Base-by-base conservation (phyloP, 2,329 filamentous ascomycete genomes). In the Colletotrichum salicis region DNA sequence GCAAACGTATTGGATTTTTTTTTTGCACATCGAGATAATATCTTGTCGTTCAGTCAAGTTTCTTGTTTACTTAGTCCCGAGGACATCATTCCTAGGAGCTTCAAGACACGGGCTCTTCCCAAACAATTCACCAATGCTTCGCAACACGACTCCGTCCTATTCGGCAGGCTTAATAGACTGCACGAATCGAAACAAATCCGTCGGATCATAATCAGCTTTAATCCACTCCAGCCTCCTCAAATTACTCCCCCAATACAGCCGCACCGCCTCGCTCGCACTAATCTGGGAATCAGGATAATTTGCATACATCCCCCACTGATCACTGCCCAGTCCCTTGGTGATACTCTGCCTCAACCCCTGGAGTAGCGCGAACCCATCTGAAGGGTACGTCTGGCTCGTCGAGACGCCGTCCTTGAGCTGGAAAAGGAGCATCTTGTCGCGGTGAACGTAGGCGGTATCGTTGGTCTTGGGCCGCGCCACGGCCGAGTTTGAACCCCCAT, bases 281-380 rank as follows among this genome's bases (percentile, higher is more conserved):
- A 88, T 79, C 51, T 79, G 81, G 0, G 86, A 83, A 75, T 89
- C 87, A 2, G 86, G 83, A 60, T 89, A 89, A 79, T 88, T 89
- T 73, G 86, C 80, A 72, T 88, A 89, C 72, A 84, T 85, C 33
- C 84, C 85, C 78, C 85, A 86, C 6, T 79, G 74, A 1, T 78
- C 79, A 45, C 80, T 74, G 5, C 78, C 76, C 76, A 83, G 78
- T 8, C 76, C 76, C 4, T 79, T 76, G 51, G 77, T 80, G 63
- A 84, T 78, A 15, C 78, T 80, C 22, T 81, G 77, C 67, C 83
- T 81, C 74, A 86, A 81, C 56, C 82, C 83, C 33, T 86, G 80
- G 12, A 78, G 74, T 58, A 88, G 82, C n/a, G 73, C 62, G 64
- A 64, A 71, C 0, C 62, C 63, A 4, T 58, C 27, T 6, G 19